phyloP scores from a whole-genome alignment of 2,329 filamentous ascomycete genomes.

The Aspergillus clavatus region DNA sequence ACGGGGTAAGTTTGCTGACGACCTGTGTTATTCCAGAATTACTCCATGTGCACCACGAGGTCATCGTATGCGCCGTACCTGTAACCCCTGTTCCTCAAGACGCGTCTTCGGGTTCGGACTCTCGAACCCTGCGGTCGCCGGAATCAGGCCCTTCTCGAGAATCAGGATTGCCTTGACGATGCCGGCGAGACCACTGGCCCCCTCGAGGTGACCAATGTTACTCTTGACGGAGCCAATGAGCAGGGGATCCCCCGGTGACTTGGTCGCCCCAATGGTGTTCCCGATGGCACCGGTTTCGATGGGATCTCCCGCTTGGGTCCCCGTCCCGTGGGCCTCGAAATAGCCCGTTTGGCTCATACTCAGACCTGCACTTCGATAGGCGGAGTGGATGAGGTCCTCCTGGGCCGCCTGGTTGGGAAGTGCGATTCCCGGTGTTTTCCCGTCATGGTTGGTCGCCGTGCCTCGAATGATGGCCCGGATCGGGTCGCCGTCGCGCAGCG shows the following conservation, averaged over 20 bases:
- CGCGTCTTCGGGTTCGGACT: constrained; percentile 17
- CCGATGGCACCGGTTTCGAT: constrained; percentile 22
- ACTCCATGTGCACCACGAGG: too few species aligned
- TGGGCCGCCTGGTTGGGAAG: constrained; percentile 32
- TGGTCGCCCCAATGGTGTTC: constrained; percentile 5
- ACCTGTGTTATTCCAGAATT: too few species aligned
- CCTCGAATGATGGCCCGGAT: constrained; percentile 16
- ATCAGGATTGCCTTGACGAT: constrained; percentile 22
- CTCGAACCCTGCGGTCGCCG: constrained; percentile 19
- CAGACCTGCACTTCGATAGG: constrained; percentile 36
- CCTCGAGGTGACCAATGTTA: constrained; percentile 28
- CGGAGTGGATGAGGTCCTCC: constrained; percentile 33
- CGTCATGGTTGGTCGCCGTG: constrained; percentile 13
- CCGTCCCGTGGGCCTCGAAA: constrained; percentile 44
- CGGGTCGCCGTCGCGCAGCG: constrained; percentile 19
- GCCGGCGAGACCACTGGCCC: constrained; percentile 16
- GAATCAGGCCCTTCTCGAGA: constrained; percentile 22
- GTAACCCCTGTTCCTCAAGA: too few species aligned
- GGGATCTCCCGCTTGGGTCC: constrained; percentile 34
- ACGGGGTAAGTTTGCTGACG: too few species aligned
- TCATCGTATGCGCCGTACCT: too few species aligned
- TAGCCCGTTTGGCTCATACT: constrained; percentile 27
- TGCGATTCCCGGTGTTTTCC: constrained; percentile 17
- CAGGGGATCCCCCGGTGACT: constrained; percentile 3
- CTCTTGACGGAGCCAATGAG: constrained; percentile 22